Evolutionary conservation across 345 rosid species (phyloP), one percentile per base, ranked within the genome.

Genomic region (Citrus australasica): DNA sequence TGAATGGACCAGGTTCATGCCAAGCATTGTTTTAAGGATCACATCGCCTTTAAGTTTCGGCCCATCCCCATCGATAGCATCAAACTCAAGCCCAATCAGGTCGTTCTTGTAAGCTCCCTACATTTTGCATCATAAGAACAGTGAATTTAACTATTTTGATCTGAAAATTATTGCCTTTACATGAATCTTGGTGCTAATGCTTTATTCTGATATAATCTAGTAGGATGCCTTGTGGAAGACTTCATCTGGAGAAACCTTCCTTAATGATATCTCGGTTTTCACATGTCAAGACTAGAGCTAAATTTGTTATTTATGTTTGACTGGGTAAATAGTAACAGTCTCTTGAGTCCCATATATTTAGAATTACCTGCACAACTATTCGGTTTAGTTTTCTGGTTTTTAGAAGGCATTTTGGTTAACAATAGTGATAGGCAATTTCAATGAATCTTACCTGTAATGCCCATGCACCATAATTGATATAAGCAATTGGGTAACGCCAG

Each of bases 81-180:
- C 97, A 72, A 92, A 92, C 83, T 90, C 92, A 0, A 87, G 80
- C 61, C 97, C 94, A 0, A 90, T 75, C 87, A 89, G 65, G 76
- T 89, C 93, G 24, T 92, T 90, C 89, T 92, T 90, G 87, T 78
- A 88, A 53, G 90, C 90, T 42, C 94, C 97, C 97, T 92, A 64
- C 86, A 79, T 71, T 71, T 22, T 25, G 69, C 74, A 69, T 61
- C 27, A 28, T 30, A 75, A 11, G 55, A 37, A 58, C 28, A 21
- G 61, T 55, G 64, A 73, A 21, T 35, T 67, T 32, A 74, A 67
- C 17, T 16, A 21, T 28, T 73, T 69, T 25, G 40, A 51, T 67
- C 2, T 38, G 24, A 55, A 35, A 51, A 76, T 37, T 3, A 37
- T 5, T 33, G 42, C 32, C 56, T 46, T 42, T 13, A 8, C 62